Evolutionary conservation across 192 early-diverging fungal genomes (phyloP), one percentile per base, ranked within the genome.

Genomic region (Mortierella claussenii): DNA sequence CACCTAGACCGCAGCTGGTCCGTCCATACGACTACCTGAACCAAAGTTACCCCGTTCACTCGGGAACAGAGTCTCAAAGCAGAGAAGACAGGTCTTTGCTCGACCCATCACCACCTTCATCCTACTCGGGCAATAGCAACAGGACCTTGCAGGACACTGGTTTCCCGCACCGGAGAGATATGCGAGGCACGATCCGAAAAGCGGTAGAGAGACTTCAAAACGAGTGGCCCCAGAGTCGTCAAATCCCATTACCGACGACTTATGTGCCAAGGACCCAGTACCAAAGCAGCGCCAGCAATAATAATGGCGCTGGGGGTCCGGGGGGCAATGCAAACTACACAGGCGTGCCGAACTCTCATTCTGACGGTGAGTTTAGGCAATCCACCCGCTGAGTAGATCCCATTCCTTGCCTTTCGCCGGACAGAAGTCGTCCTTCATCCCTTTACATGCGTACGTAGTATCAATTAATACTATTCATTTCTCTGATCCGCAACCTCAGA

Each of bases 141-240:
- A 36, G 31, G 15, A 15, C 48, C 2, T 26, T 57, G 21, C 6
- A 44, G 21, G 2, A 37, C n/a, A 23, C 63, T 23, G 63, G 49
- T 11, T 57, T 66, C 36, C 65, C 73, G 23, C 32, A 42, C 9
- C 32, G 59, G 20, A 47, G 45, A 40, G 63, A 75, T 23, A 67
- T 76, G 64, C 30, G 73, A 36, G 64, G 73, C 17, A 67, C 73
- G 20, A 66, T 76, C 36, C 63, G 73, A 12, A 60, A 33, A 20
- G 73, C 73, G 2, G 73, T 76, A 17, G 64, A 76, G 20, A 60
- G 73, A 10, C 53, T 76, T 3, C 73, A 76, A 31, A 65, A 67
- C 18, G 73, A 76, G 24, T 76, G 73, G 73, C 73, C 73, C 12
- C 73, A 76, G 18, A 47, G 33, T 43, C 53, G 30, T 4, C n/a